A percentile compares a stretch with the other conserved stretches of the same genome.
Conservation (phyloP, 2,329 filamentous ascomycete species). For the Calonectria hawksworthii region DNA sequence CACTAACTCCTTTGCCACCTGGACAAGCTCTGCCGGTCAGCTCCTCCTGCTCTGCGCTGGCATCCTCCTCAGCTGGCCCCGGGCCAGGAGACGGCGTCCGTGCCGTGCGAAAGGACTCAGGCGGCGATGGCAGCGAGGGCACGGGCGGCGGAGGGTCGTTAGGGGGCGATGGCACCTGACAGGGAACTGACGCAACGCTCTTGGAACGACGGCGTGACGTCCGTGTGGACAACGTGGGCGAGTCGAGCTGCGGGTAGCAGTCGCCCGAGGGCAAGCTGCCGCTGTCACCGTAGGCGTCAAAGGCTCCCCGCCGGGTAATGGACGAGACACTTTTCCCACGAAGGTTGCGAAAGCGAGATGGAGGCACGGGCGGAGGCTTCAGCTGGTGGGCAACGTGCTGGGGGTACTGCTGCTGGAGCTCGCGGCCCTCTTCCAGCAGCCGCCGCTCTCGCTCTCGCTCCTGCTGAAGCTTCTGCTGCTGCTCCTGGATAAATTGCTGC, state of each 20-base stretch:
- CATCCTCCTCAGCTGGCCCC: not conserved
- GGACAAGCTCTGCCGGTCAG: not conserved
- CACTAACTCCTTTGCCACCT: not conserved
- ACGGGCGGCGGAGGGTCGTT: slow-evolving; percentile 7
- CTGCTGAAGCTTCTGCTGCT: slow-evolving; percentile 28
- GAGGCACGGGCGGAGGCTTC: slow-evolving; percentile 37
- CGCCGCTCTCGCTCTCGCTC: slow-evolving; percentile 21
- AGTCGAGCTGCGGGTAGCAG: slow-evolving; percentile 44
- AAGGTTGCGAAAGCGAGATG: slow-evolving; percentile 51
- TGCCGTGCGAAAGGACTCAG: slow-evolving; percentile 6
- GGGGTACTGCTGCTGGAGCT: slow-evolving; percentile 24
- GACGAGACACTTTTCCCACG: slow-evolving; percentile 54
- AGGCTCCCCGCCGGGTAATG: slow-evolving; percentile 37
- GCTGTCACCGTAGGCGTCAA: slow-evolving; percentile 47
- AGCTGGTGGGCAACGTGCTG: slow-evolving; percentile 27
- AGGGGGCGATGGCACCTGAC: slow-evolving; percentile 25
- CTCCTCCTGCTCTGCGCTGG: not conserved
- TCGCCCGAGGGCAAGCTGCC: slow-evolving; percentile 34
- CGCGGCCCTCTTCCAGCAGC: slow-evolving; percentile 14
- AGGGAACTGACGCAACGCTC: slow-evolving; percentile 40
- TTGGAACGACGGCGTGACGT: slow-evolving; percentile 43
- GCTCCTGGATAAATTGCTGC: slow-evolving; percentile 30
- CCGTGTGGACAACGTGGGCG: slow-evolving; percentile 32
- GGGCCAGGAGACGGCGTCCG: not conserved
- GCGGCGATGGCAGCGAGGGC: slow-evolving; percentile 21